These are phyloP conservation scores for Aspergillus calidoustus DNA, from an alignment of 2,329 filamentous ascomycete genomes.

Conservation along the genomic window DNA sequence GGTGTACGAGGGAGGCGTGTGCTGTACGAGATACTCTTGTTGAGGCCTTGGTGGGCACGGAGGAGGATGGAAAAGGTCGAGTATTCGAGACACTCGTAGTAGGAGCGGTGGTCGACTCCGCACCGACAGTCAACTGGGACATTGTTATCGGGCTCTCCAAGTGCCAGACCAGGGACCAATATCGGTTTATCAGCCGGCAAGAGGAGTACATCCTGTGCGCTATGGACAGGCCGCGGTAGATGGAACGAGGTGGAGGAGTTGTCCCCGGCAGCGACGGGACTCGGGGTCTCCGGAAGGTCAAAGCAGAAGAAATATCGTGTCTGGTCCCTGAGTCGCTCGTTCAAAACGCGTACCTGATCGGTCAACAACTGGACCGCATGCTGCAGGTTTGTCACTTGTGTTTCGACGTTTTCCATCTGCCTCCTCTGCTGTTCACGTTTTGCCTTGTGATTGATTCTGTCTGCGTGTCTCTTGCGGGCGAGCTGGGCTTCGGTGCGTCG, in stretches of 20 bases:
- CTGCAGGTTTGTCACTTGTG: slow-evolving; percentile 15
- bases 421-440: slow-evolving; percentile 20
- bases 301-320: slow-evolving; percentile 10
- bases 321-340: slow-evolving; percentile 13
- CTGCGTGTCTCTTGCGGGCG: slow-evolving; percentile 17
- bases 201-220: slow-evolving; percentile 16
- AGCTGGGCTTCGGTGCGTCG: slow-evolving; percentile 20
- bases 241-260: not conserved
- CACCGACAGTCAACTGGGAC: slow-evolving; percentile 19
- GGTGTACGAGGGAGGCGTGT: slow-evolving; percentile 16
- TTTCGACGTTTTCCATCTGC: slow-evolving; percentile 19
- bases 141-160: slow-evolving; percentile 17
- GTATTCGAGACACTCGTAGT: slow-evolving; percentile 18
- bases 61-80: slow-evolving; percentile 18
- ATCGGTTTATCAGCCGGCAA: slow-evolving; percentile 13
- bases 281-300: slow-evolving; percentile 5
- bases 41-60: slow-evolving; percentile 15
- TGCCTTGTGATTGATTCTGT: slow-evolving; percentile 21
- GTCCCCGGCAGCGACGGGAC: slow-evolving; percentile 1
- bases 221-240: slow-evolving; percentile 1
- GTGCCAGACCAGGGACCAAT: slow-evolving; percentile 4
- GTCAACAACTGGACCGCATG: slow-evolving; percentile 16
- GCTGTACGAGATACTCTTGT: slow-evolving; percentile 16
- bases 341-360: slow-evolving; percentile 15
- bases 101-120: slow-evolving; percentile 17